phyloP scores from a whole-genome alignment of 345 rosid species.

The Abelmoschus esculentus region DNA sequence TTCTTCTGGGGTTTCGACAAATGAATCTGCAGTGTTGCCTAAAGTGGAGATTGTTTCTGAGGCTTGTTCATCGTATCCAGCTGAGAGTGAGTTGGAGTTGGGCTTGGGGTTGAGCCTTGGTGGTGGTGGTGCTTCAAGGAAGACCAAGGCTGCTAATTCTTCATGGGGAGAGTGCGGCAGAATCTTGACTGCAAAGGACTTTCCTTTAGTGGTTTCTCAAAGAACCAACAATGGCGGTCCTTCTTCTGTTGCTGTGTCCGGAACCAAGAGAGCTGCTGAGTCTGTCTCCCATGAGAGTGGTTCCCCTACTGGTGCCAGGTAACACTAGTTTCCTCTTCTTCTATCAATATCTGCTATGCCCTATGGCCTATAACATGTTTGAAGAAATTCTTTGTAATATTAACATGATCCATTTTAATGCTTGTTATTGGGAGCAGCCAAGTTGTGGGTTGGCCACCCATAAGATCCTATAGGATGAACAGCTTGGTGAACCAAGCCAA shows the following conservation, averaged over 20 bases:
- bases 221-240: constrained; percentile 18
- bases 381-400: neutral
- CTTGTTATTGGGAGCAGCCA: constrained; percentile 41
- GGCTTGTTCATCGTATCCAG: constrained; percentile 28
- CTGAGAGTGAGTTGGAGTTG: constrained; percentile 56
- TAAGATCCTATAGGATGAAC: constrained; percentile 73
- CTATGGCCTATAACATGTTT: neutral
- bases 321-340: neutral
- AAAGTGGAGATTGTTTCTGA: constrained; percentile 33
- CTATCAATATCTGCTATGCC: too few species aligned
- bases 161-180: constrained; percentile 74
- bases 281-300: constrained; percentile 51
- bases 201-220: constrained; percentile 41
- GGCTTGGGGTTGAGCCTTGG: constrained; percentile 64
- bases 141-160: constrained; percentile 24
- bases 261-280: constrained; percentile 61
- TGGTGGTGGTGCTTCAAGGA: constrained; percentile 20
- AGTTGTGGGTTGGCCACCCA: constrained; percentile 94
- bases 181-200: constrained; percentile 68
- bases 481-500: constrained; percentile 66
- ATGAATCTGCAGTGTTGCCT: constrained; percentile 28
- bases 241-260: constrained; percentile 34
- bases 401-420: neutral
- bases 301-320: constrained; percentile 64
- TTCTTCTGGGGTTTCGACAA: constrained; percentile 21